These are phyloP conservation scores for Liquidambar formosana DNA, from an alignment of 164 flowering plant species.

Conservation along the genomic window DNA sequence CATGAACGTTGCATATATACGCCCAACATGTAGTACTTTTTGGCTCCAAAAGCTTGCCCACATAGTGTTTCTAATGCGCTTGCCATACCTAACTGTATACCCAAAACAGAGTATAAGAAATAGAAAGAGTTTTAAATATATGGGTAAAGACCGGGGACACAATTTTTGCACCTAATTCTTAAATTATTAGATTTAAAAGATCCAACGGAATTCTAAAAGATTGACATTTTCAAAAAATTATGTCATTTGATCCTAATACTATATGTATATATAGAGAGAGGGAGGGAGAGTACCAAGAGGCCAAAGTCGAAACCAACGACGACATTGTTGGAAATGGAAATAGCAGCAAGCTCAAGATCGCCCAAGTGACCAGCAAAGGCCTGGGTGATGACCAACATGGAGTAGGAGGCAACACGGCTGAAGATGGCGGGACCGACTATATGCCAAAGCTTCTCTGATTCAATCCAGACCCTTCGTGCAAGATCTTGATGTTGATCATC, in stretches of 20 bases:
- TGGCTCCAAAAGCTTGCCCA: slow-evolving; percentile 49
- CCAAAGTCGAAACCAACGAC: slow-evolving; percentile 58
- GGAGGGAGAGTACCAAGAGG: slow-evolving; percentile 46
- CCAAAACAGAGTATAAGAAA: background rate
- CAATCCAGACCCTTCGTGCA: slow-evolving; percentile 31
- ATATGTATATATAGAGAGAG: background rate
- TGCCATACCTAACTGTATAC: slow-evolving; percentile 44
- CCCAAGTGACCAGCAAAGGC: slow-evolving; percentile 72
- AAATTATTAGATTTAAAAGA: too few relatives aligned
- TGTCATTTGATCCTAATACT: too few relatives aligned
- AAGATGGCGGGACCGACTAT: slow-evolving; percentile 64
- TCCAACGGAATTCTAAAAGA: too few relatives aligned
- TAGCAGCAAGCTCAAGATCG: slow-evolving; percentile 57
- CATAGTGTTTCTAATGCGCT: slow-evolving; percentile 48
- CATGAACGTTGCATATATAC: slow-evolving; percentile 48
- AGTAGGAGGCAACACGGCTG: slow-evolving; percentile 47
- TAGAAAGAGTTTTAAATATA: background rate
- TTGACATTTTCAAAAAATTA: too few relatives aligned
- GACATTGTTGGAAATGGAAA: slow-evolving; percentile 55
- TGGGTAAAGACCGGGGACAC: too few relatives aligned
- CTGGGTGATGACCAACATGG: slow-evolving; percentile 53
- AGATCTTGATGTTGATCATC: slow-evolving; percentile 17
- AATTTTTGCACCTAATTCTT: too few relatives aligned
- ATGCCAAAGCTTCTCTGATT: slow-evolving; percentile 60
- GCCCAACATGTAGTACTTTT: slow-evolving; percentile 42